Conservation (phyloP, 352 stramenopile genomes). For the Globisporangium spiculum region DNA sequence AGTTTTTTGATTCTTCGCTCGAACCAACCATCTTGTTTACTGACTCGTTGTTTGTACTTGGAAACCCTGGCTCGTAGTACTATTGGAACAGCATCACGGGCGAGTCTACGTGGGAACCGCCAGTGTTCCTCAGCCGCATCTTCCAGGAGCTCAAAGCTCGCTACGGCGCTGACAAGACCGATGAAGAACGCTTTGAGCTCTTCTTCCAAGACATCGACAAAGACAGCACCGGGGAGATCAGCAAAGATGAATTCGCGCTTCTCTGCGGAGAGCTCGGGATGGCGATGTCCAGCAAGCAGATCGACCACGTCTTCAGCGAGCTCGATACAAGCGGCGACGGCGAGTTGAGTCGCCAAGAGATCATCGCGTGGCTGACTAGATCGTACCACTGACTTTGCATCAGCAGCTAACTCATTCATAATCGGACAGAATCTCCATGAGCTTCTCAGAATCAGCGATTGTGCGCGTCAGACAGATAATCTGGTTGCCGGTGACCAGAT, state of each 20-base stretch:
- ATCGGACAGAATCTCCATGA: slow-evolving; percentile 29
- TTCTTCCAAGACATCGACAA: slow-evolving; percentile 66
- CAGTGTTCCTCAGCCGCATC: slow-evolving; percentile 47
- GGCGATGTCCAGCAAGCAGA: slow-evolving; percentile 53
- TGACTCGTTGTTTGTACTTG: neutral
- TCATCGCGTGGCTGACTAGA: slow-evolving; percentile 52
- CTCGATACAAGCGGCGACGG: slow-evolving; percentile 63
- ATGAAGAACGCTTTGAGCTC: slow-evolving; percentile 60
- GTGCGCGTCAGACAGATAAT: slow-evolving; percentile 78
- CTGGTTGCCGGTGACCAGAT: slow-evolving; percentile 65
- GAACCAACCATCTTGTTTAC: neutral
- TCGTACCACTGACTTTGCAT: slow-evolving; percentile 32
- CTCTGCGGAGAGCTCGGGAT: slow-evolving; percentile 70
- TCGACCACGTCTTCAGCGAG: slow-evolving; percentile 51
- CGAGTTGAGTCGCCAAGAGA: slow-evolving; percentile 54
- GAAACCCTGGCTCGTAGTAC: slow-evolving; percentile 31
- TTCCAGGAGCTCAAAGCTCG: slow-evolving; percentile 50
- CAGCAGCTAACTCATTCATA: slow-evolving; percentile 13
- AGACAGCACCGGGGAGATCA: slow-evolving; percentile 56
- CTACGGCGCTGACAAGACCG: slow-evolving; percentile 45
- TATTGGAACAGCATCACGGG: slow-evolving; percentile 70
- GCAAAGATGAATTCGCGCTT: slow-evolving; percentile 58
- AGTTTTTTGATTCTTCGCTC: neutral
- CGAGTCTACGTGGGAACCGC: slow-evolving; percentile 64
- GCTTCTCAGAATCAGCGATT: slow-evolving; percentile 77